A percentile compares a stretch with the other conserved stretches of the same genome.
phyloP scores from a whole-genome alignment of 345 rosid species.

The Ceriops decandra region DNA sequence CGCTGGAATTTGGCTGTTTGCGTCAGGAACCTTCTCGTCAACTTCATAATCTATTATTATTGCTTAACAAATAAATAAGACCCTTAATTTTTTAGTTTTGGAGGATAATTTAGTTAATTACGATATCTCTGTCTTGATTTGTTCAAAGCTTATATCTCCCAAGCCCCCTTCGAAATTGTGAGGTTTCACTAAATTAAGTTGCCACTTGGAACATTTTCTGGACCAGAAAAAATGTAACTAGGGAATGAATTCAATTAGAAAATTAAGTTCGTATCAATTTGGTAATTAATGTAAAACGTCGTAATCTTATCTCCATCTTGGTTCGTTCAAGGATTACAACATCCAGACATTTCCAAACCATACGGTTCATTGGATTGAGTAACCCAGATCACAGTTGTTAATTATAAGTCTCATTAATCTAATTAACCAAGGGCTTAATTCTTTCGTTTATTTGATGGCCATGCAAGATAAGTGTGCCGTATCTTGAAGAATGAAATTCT shows the following conservation, averaged over 20 bases:
- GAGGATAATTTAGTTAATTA: not conserved
- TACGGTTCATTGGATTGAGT: not conserved
- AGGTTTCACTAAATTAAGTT: constrained; percentile 19
- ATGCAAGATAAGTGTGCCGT: too few species aligned
- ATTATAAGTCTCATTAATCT: too few species aligned
- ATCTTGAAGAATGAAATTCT: too few species aligned
- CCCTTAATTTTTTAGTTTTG: not conserved
- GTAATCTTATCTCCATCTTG: too few species aligned
- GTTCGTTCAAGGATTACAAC: not conserved
- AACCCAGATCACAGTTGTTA: not conserved
- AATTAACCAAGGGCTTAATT: too few species aligned
- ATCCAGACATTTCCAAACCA: not conserved
- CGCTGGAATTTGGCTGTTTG: not conserved
- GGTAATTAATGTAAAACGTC: not conserved
- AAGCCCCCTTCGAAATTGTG: not conserved
- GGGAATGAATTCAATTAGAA: not conserved
- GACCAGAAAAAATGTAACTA: not conserved
- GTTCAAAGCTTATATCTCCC: constrained; percentile 19
- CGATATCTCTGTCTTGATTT: constrained; percentile 35
- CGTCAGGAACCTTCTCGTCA: not conserved
- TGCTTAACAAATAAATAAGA: too few species aligned
- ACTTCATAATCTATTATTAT: not conserved
- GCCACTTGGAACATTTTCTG: not conserved
- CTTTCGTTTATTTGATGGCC: too few species aligned
- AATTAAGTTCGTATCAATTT: not conserved